These are phyloP conservation scores for Hypoxylon lenormandii DNA, from an alignment of 495 filamentous ascomycete genomes.

Conservation along the genomic window DNA sequence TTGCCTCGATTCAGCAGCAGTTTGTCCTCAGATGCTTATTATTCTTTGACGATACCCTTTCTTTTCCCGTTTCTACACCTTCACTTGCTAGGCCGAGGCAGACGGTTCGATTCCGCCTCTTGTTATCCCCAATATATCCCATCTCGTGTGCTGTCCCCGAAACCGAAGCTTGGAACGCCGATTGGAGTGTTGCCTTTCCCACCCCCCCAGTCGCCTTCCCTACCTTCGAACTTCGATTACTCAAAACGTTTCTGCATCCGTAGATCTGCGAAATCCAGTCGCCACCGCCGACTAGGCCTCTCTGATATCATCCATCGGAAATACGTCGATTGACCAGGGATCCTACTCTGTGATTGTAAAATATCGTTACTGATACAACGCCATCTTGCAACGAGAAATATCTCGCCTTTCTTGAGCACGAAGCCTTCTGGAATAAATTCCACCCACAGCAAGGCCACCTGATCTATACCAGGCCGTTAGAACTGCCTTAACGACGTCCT, in stretches of 20 bases:
- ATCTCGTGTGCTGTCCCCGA: constrained; percentile 28
- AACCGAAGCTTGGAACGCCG: constrained; percentile 15
- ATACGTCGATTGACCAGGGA: constrained; percentile 22
- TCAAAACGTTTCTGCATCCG: constrained; percentile 25
- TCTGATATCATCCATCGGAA: constrained; percentile 18
- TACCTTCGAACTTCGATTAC: constrained; percentile 33
- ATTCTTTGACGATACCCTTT: not conserved
- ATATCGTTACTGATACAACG: constrained; percentile 32
- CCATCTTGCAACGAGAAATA: constrained; percentile 34
- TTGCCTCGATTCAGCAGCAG: constrained; percentile 23
- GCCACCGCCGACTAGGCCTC: constrained; percentile 36
- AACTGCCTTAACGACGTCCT: constrained; percentile 21
- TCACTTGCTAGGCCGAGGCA: constrained; percentile 1
- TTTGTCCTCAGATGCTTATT: constrained; percentile 18
- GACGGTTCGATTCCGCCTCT: constrained; percentile 19
- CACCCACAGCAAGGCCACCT: constrained; percentile 17
- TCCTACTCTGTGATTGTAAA: constrained; percentile 33
- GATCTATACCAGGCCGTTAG: constrained; percentile 20
- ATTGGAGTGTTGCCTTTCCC: constrained; percentile 28
- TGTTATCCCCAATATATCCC: constrained; percentile 13
- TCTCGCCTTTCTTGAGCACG: constrained; percentile 20
- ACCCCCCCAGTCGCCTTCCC: constrained; percentile 15
- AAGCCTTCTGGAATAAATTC: constrained; percentile 8
- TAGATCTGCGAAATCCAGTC: constrained; percentile 35
- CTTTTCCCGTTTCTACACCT: constrained; percentile 8